These are phyloP conservation scores for Sedum album DNA, from an alignment of 164 flowering plant genomes.

Conservation along the genomic window DNA sequence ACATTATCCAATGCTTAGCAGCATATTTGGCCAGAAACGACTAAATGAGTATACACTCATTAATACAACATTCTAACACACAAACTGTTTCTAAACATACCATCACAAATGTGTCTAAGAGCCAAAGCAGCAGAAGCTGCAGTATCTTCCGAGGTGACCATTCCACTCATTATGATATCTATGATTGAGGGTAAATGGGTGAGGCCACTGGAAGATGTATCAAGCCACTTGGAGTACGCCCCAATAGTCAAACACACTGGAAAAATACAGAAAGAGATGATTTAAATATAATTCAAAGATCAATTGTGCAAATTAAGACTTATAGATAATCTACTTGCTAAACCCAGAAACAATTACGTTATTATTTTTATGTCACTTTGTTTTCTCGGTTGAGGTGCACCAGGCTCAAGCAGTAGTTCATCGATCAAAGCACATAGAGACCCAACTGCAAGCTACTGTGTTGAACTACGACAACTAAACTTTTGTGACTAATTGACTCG, in stretches of 20 bases:
- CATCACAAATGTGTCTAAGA: slow-evolving; percentile 84
- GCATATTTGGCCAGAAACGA: not conserved
- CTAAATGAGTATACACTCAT: not conserved
- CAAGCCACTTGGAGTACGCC: slow-evolving; percentile 98
- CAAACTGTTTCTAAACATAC: slow-evolving; percentile 24
- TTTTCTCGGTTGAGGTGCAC: too few relatives aligned
- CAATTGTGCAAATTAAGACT: not conserved
- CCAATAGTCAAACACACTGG: slow-evolving; percentile 90
- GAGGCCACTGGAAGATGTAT: slow-evolving; percentile 62
- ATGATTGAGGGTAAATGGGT: slow-evolving; percentile 62
- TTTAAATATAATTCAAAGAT: not conserved
- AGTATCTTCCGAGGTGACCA: slow-evolving; percentile 88
- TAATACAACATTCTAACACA: not conserved
- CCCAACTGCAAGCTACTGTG: too few relatives aligned
- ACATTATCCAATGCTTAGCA: not conserved
- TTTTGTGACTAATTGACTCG: too few relatives aligned
- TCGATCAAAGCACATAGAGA: too few relatives aligned
- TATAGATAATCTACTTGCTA: not conserved
- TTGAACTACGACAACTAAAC: too few relatives aligned
- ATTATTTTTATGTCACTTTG: too few relatives aligned
- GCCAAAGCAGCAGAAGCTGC: slow-evolving; percentile 98
- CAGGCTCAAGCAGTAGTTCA: too few relatives aligned
- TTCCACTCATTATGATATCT: slow-evolving; percentile 78
- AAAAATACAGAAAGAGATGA: slow-evolving; percentile 8
- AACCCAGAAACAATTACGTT: not conserved